Percentiles rank a stretch among this genome's conserved stretches.
Conservation (phyloP, 2,329 filamentous ascomycete genomes). For the Tolypocladium amazonense region DNA sequence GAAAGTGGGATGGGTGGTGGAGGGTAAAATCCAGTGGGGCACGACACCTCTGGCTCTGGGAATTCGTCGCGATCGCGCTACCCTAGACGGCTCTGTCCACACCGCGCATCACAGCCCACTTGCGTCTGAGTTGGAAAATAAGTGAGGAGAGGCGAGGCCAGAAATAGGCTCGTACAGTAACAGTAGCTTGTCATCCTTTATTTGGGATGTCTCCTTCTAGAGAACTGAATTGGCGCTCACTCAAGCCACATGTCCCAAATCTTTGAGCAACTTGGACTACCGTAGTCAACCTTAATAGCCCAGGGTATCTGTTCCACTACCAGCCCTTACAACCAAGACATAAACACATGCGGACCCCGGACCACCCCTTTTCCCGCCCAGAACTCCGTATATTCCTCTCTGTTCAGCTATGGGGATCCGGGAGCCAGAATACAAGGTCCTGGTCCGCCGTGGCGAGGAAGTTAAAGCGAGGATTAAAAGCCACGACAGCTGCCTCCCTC, state of each 20-base stretch:
- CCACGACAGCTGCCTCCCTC: constrained; percentile 62
- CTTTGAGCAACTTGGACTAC: not conserved
- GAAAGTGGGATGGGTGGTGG: not conserved
- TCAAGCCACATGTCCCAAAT: not conserved
- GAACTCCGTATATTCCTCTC: not conserved
- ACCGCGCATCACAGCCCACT: not conserved
- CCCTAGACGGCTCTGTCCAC: not conserved
- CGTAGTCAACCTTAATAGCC: not conserved
- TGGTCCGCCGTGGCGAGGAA: constrained; percentile 84
- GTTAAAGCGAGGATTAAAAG: constrained; percentile 86
- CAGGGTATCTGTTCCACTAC: not conserved
- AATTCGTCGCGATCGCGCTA: not conserved
- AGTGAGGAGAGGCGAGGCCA: not conserved
- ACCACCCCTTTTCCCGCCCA: not conserved
- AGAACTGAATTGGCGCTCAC: no score
- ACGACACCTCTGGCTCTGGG: not conserved
- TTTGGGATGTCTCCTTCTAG: no score
- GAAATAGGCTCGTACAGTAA: not conserved
- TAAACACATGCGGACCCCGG: not conserved
- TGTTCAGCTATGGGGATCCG: constrained; percentile 42
- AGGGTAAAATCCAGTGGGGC: not conserved
- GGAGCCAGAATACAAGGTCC: constrained; percentile 70
- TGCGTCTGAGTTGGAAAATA: no score
- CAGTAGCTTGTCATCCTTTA: no score
- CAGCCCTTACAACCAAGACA: not conserved